phyloP scores from a whole-genome alignment of 1,139 yeast species.

The Kluyveromyces marxianus region DNA sequence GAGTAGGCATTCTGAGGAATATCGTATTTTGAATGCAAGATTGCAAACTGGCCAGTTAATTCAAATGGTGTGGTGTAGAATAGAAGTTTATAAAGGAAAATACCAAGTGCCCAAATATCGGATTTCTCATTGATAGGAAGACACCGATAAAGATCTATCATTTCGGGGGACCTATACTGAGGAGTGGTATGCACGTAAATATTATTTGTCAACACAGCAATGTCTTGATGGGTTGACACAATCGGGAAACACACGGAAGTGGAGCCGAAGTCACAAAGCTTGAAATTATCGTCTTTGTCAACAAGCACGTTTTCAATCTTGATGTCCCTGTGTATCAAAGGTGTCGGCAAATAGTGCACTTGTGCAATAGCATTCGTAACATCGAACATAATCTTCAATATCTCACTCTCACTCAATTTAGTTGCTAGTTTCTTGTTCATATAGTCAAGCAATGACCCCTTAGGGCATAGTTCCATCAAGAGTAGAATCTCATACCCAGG shows the following conservation, averaged over 20 bases:
- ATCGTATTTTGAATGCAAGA: conserved; percentile 52
- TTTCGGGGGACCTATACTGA: conserved; percentile 95
- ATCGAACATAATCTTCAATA: conserved; percentile 75
- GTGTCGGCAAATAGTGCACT: conserved; percentile 79
- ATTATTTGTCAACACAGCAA: conserved; percentile 67
- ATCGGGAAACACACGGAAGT: conserved; percentile 56
- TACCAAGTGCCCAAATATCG: conserved; percentile 96
- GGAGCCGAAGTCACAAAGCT: conserved; percentile 92
- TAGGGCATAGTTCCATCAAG: conserved; percentile 85
- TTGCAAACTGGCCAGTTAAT: conserved; percentile 62
- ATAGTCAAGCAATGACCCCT: conserved; percentile 83
- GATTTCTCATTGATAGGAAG: conserved; percentile 89
- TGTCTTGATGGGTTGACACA: conserved; percentile 29
- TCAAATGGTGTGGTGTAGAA: conserved; percentile 96
- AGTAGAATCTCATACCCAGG: conserved; percentile 71
- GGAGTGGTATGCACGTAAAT: conserved; percentile 90
- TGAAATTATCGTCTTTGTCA: conserved; percentile 62
- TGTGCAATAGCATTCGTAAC: conserved; percentile 75
- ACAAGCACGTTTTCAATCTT: conserved; percentile 92
- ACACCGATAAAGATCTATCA: conserved; percentile 82
- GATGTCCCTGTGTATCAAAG: conserved; percentile 85
- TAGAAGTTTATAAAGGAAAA: conserved; percentile 82
- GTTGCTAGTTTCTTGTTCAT: conserved; percentile 88
- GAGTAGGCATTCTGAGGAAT: conserved; percentile 48
- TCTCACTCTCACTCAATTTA: conserved; percentile 74